Evolutionary conservation across 352 stramenopile genomes (phyloP), one percentile per base, ranked within the genome.

Genomic region (Globisporangium lucens): DNA sequence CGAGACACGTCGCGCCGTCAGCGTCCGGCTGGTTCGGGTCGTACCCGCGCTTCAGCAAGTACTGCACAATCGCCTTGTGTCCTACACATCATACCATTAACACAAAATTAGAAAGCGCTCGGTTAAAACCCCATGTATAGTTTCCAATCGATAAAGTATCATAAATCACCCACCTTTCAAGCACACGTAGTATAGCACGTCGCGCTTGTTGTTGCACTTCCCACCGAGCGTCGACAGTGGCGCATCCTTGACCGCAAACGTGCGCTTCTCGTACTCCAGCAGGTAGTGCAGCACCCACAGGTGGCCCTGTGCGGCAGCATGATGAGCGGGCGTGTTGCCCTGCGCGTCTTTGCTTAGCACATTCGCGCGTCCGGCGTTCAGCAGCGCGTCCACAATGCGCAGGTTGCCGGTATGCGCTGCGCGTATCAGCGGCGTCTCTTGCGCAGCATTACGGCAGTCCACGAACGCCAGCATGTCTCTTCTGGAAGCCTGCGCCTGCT

Each of bases 261-360:
- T 24, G 33, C 74, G 72, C 43, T 74, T 57, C 60, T 89, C 74
- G 1, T 74, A 72, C 59, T 89, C 78, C 9, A 93, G 66, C 30
- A 95, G 72, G 60, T 82, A 93, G 61, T 95, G 87, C 46, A 95
- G 72, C 49, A 83, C 74, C 82, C 82, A 90, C 38, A 95, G 69
- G 65, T 93, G 83, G 52, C 87, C 85, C 59, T 90, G 75, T 9
- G 76, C 78, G 4, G 85, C 83, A 5, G 87, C 87, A 58, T 95
- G 87, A 43, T 92, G 85, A 13, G 80, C 79, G 10, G 83, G 72
- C 9, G 82, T 91, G 70, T 93, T 90, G 33, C 83, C 87, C 9
- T 78, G 73, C 1, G 55, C 65, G 68, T 95, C 87, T n/a, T 80
- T 67, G 20, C 75, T 78, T 29, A 80, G 30, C 4, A 92, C 24